These are phyloP conservation scores for Rhodosporidiobolus sp. DNA, from an alignment of 768 basidiomycete genomes.

Conservation along the genomic window DNA sequence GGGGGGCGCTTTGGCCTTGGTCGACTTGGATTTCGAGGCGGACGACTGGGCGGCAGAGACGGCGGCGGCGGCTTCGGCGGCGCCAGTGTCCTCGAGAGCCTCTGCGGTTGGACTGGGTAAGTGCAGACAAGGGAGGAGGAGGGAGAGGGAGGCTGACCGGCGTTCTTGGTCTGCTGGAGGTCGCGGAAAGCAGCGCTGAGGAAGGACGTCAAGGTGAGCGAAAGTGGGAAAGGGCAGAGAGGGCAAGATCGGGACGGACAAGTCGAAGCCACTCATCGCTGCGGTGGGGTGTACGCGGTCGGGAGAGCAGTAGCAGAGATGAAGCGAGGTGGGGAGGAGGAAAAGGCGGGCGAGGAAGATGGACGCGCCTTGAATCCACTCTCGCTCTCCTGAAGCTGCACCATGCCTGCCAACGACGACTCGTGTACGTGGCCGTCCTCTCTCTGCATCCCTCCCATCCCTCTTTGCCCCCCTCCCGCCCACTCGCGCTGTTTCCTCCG, in stretches of 20 bases:
- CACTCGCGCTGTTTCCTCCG: too few relatives aligned
- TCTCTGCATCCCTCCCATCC: background rate
- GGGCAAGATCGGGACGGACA: background rate
- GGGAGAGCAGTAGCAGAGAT: too few relatives aligned
- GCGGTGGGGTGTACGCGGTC: background rate
- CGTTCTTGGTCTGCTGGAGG: background rate
- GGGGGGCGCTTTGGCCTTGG: background rate
- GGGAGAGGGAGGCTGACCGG: background rate
- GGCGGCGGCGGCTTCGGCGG: background rate
- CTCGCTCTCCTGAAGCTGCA: background rate
- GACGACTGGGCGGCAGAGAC: too few relatives aligned
- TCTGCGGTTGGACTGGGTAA: background rate
- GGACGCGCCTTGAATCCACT: too few relatives aligned
- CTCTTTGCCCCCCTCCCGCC: background rate
- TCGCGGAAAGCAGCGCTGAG: background rate
- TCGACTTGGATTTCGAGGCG: background rate
- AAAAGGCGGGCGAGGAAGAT: too few relatives aligned
- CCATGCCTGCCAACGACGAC: slow-evolving; percentile 3
- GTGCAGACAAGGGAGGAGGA: too few relatives aligned
- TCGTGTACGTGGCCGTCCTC: background rate
- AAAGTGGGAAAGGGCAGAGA: background rate
- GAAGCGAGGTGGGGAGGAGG: too few relatives aligned
- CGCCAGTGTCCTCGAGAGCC: background rate
- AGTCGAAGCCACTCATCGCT: background rate
- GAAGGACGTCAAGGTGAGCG: background rate